Evolutionary conservation across 2,329 filamentous ascomycete genomes (phyloP).

Genomic region (Ophiostoma triangulosporum): DNA sequence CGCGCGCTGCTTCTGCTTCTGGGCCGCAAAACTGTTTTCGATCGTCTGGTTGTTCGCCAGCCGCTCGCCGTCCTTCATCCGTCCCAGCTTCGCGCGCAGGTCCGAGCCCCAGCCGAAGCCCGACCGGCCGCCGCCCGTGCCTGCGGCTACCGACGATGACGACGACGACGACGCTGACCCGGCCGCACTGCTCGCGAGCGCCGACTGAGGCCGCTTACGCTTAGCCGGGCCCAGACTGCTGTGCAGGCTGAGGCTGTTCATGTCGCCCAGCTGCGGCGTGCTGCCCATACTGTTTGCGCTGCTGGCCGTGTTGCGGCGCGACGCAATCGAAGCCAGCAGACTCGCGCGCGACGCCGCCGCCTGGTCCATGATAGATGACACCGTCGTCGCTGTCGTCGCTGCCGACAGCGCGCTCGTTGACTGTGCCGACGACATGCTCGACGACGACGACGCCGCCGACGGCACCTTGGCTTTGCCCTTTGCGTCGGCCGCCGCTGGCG

Average conservation of each 20-base stretch:
- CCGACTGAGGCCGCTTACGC: constrained; percentile 43
- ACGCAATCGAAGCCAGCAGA: constrained; percentile 10
- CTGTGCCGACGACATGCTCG: constrained; percentile 1
- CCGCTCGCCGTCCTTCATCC: constrained; percentile 45
- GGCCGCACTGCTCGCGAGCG: constrained; percentile 18
- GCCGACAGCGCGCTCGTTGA: constrained; percentile 1
- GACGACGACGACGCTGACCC: neutral
- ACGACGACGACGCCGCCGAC: neutral
- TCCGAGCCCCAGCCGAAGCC: constrained; percentile 43
- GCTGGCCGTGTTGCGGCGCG: constrained; percentile 1
- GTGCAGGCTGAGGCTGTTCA: constrained; percentile 27
- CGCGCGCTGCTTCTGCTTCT: neutral
- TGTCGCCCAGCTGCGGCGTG: constrained; percentile 24
- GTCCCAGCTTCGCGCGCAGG: constrained; percentile 40
- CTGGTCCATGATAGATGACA: constrained; percentile 12
- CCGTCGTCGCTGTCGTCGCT: constrained; percentile 1
- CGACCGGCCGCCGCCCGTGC: constrained; percentile 16
- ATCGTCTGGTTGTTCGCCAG: constrained; percentile 15
- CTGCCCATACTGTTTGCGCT: constrained; percentile 13
- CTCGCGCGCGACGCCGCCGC: constrained; percentile 10
- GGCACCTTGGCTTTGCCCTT: neutral
- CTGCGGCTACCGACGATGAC: constrained; percentile 8
- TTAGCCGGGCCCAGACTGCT: constrained; percentile 41
- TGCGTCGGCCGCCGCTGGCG: neutral
- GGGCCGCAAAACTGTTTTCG: neutral